Evolutionary conservation across 495 filamentous ascomycete genomes (phyloP), one percentile per base, ranked within the genome.

Genomic region (Aspergillus nidulans): DNA sequence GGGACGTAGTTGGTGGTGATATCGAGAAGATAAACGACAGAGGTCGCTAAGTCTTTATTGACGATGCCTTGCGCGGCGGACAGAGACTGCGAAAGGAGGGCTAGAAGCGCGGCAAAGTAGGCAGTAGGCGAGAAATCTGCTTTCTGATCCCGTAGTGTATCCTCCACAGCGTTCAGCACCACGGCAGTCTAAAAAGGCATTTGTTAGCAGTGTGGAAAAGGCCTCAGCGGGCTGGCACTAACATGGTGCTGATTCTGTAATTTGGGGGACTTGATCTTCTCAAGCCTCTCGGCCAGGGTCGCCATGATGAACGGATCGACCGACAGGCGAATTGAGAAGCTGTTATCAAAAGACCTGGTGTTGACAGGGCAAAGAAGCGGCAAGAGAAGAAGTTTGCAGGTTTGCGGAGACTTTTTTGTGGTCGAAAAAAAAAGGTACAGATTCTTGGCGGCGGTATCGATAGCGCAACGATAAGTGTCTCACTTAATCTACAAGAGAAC

Each of bases 1-100:
- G 95, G 92, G 49, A 91, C 84, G 65, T 85, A 87, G 56, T 85
- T 85, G 13, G 91, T 89, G 57, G 95, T 84, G 58, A 92, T 73
- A 69, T 98, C 94, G 75, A 98, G 90, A 15, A 98, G 85, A 71
- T 98, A 98, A 52, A 98, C 89, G 56, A 96, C 88, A 13, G 94
- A 90, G 19, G 86, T 84, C 20, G 88, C 88, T 36, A 95, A 74
- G 46, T 94, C 88, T 69, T 90, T 92, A 70, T 95, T 95, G 49
- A 86, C 73, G 26, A 85, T 80, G 36, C 82, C 82, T 52, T 78
- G 72, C 4, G 77, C 69, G 38, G 78, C 71, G 16, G 82, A 84
- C 16, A 88, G 77, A 1, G 88, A 83, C 70, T 92, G 88, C 51
- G 82, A 83, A 13, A 98, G 82, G 5, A 98, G 78, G 30, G 92